phyloP scores from a whole-genome alignment of 108 stramenopile species.

The Schizochytrium sp. region DNA sequence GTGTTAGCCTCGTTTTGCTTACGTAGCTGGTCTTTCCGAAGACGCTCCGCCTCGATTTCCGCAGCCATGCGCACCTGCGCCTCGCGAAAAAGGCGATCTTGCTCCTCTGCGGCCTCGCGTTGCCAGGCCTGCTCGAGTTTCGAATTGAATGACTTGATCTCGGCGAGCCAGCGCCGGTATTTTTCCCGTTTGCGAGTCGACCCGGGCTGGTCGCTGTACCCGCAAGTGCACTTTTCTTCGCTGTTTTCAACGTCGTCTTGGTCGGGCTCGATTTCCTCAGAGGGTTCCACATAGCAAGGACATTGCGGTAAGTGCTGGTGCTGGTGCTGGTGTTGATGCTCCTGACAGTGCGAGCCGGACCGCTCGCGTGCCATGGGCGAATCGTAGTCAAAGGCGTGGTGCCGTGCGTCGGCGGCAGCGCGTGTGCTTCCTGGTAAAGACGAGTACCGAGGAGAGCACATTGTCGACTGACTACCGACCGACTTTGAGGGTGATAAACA shows the following conservation, averaged over 20 bases:
- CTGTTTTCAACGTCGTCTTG: not conserved
- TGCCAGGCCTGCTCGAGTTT: not conserved
- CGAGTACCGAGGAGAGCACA: not conserved
- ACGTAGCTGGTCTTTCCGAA: not conserved
- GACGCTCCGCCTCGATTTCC: not conserved
- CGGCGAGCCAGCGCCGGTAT: not conserved
- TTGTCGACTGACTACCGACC: not conserved
- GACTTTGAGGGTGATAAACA: not conserved
- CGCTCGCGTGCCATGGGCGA: no score
- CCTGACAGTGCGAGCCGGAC: no score
- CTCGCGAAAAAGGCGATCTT: not conserved
- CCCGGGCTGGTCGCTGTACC: no score
- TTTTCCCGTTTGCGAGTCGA: not conserved
- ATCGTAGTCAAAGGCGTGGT: no score
- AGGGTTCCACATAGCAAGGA: no score
- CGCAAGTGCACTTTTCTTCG: not conserved
- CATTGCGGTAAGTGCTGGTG: no score
- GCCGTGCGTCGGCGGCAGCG: no score
- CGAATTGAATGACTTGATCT: not conserved
- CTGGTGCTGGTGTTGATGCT: no score
- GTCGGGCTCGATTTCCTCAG: not conserved
- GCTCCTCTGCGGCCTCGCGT: not conserved
- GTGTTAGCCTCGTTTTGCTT: not conserved
- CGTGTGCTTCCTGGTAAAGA: not conserved
- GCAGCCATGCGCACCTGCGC: not conserved